Conservation (phyloP, 1,284 basidiomycete genomes). For the Testicularia cyperi region DNA sequence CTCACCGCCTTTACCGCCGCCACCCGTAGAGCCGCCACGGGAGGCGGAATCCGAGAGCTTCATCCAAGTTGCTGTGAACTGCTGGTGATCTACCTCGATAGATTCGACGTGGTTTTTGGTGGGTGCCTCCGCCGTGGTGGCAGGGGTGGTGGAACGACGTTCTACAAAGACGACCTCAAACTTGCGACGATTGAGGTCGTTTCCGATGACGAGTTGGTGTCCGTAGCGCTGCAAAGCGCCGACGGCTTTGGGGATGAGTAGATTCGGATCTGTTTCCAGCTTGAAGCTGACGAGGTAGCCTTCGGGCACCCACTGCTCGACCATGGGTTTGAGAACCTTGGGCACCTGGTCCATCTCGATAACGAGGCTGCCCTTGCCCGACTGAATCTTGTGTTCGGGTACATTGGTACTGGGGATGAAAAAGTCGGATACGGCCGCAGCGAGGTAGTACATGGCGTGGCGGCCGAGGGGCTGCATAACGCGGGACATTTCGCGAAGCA, state of each 20-base stretch:
- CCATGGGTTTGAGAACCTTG: slow-evolving; percentile 88
- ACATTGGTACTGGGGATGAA: slow-evolving; percentile 87
- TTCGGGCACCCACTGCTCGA: slow-evolving; percentile 87
- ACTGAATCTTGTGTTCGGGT: slow-evolving; percentile 97
- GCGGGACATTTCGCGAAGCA: slow-evolving; percentile 75
- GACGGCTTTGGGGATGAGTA: slow-evolving; percentile 87
- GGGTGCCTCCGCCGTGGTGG: not conserved
- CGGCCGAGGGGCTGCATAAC: slow-evolving; percentile 69
- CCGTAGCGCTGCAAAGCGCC: slow-evolving; percentile 87
- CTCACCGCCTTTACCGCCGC: slow-evolving; percentile 54
- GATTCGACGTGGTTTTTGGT: not conserved
- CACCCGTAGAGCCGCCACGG: not conserved
- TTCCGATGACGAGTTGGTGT: slow-evolving; percentile 95
- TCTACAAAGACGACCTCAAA: slow-evolving; percentile 85
- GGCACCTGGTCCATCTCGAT: slow-evolving; percentile 99
- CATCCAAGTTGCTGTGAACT: slow-evolving; percentile 73
- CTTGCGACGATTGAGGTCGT: slow-evolving; percentile 85
- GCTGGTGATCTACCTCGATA: slow-evolving; percentile 25
- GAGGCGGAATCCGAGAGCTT: slow-evolving; percentile 63
- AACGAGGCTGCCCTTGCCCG: slow-evolving; percentile 77
- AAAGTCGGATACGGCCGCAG: slow-evolving; percentile 96
- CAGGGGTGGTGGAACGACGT: slow-evolving; percentile 11
- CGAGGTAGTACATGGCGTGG: slow-evolving; percentile 87
- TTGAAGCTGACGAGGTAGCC: slow-evolving; percentile 97
- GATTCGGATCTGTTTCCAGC: slow-evolving; percentile 84